Percentiles rank a stretch among this genome's conserved stretches.
These are phyloP conservation scores for Suhomyces coccinellae DNA, from an alignment of 1,139 yeast genomes.

Conservation along the genomic window DNA sequence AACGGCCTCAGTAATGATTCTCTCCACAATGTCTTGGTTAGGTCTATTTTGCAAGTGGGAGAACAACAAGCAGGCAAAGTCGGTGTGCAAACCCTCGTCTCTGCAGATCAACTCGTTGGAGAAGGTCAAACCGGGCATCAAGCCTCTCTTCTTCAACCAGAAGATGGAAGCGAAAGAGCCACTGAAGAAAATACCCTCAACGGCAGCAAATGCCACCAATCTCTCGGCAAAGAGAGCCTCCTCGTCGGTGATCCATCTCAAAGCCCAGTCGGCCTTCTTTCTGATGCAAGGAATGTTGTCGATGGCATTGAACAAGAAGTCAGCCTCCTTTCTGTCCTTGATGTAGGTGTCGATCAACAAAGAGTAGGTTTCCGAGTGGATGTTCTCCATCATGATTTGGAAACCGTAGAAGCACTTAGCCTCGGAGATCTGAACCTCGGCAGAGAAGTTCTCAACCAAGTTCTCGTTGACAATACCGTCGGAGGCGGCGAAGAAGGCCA, in stretches of 20 bases:
- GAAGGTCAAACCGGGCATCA: conserved; percentile 97
- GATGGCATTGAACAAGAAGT: conserved; percentile 87
- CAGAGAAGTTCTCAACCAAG: conserved; percentile 93
- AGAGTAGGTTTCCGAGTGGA: conserved; percentile 96
- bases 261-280: conserved; percentile 97
- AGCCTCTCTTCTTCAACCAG: conserved; percentile 97
- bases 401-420: conserved; percentile 98
- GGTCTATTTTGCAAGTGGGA: conserved; percentile 93
- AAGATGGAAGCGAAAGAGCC: conserved; percentile 98
- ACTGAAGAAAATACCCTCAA: conserved; percentile 96
- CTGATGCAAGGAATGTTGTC: conserved; percentile 92
- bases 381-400: conserved; percentile 99
- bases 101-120: conserved; percentile 96
- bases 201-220: conserved; percentile 97
- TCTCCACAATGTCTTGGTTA: conserved; percentile 70
- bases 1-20: conserved; percentile 93
- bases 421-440: conserved; percentile 96
- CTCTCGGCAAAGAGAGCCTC: conserved; percentile 92
- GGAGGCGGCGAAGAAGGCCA: conserved; percentile 98
- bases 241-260: conserved; percentile 89
- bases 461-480: conserved; percentile 98
- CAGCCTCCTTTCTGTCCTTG: conserved; percentile 91
- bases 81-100: conserved; percentile 98
- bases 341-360: conserved; percentile 90
- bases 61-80: conserved; percentile 93